These are phyloP conservation scores for Penicillium egyptiacum DNA, from an alignment of 495 filamentous ascomycete species.

Conservation along the genomic window DNA sequence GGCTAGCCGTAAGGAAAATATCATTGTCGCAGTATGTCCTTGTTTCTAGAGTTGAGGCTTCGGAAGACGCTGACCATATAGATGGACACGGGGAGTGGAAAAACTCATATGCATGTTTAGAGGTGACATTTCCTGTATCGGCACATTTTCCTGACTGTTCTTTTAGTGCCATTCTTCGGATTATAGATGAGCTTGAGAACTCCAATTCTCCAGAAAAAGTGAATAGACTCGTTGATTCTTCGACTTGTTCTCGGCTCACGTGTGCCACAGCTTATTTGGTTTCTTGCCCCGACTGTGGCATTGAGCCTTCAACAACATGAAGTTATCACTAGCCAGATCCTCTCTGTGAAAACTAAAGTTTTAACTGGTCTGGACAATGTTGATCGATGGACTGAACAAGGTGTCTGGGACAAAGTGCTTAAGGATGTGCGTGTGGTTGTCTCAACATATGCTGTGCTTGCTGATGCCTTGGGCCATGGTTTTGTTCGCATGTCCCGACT, in stretches of 20 bases:
- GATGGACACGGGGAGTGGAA: constrained; percentile 95
- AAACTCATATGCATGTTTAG: constrained; percentile 77
- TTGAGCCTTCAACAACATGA: constrained; percentile 71
- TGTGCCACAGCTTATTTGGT: constrained; percentile 70
- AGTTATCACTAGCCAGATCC: constrained; percentile 62
- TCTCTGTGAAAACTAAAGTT: constrained; percentile 59
- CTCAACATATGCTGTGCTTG: constrained; percentile 73
- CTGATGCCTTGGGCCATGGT: constrained; percentile 76
- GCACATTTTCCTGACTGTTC: constrained; percentile 4
- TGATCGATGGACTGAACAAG: constrained; percentile 71
- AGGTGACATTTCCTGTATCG: background rate
- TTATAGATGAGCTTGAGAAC: constrained; percentile 70
- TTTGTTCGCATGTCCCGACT: constrained; percentile 71
- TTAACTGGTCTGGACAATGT: constrained; percentile 69
- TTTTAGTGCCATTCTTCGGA: constrained; percentile 73
- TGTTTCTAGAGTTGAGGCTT: background rate
- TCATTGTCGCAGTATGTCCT: constrained; percentile 73
- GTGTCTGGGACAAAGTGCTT: constrained; percentile 72
- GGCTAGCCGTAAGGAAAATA: constrained; percentile 72
- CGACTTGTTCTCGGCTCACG: constrained; percentile 3
- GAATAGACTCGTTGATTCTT: constrained; percentile 9
- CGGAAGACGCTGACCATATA: constrained; percentile 26
- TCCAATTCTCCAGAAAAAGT: constrained; percentile 57
- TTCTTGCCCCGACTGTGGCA: constrained; percentile 75
- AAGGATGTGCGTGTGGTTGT: constrained; percentile 68